Evolutionary conservation across 495 filamentous ascomycete genomes (phyloP), one percentile per base, ranked within the genome.

Genomic region (Physcia stellaris): DNA sequence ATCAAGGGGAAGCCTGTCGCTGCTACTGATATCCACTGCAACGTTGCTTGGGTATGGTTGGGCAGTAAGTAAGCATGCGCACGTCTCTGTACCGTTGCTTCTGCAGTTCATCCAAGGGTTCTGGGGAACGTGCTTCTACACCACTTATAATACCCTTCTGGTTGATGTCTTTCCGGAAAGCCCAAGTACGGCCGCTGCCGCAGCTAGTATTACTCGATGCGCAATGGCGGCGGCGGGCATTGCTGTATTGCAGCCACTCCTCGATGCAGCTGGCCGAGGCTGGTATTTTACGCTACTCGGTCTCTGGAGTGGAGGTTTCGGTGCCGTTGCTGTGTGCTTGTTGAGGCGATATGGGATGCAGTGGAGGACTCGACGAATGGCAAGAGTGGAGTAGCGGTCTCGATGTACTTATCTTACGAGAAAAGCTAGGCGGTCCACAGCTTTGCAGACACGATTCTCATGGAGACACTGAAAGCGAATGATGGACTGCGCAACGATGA

Each of bases 1-100:
- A 13, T 26, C 47, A 0, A 13, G 68, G 1, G 66, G 64, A 4
- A 46, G 30, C n/a, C 40, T 20, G 15, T 37, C 33, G 18, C 11
- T 46, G 6, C 40, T 50, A 7, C 13, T 18, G 2, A 38, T 40
- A 6, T 34, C 24, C 10, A 45, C 61, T 2, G 44, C 43, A 2
- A 55, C 59, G 1, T 55, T 67, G 6, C 58, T 72, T 21, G 62
- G 61, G 1, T 79, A 71, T 37, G 77, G 70, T 15, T 81, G 77
- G 75, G 63, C 66, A 2, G 41, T 80, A 1, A 50, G 71, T 17
- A 46, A 50, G 19, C 55, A 60, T 35, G 55, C 60, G 0, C 60
- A 59, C 30, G 49, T 77, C 0, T 61, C 60, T 1, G 67, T 62
- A 0, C 70, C 68, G 1, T 51, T 80, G 0, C 56, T 78, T 0